Base-by-base conservation (phyloP, 352 stramenopile genomes). In the Pythium dissimile region DNA sequence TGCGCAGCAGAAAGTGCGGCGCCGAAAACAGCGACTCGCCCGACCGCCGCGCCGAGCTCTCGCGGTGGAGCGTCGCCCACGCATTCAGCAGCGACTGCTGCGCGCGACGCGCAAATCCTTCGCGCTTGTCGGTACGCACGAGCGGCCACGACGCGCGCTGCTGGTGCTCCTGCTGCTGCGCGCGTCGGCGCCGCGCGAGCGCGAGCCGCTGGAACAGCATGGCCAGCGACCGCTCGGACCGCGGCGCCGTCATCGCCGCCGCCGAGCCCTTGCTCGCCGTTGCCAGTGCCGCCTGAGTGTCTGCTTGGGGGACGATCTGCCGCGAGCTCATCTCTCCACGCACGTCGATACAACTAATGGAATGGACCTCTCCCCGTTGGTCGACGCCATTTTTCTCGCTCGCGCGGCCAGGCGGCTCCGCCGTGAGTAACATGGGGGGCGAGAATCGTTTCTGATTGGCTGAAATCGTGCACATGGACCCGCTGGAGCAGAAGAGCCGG, bases 1-100 rank as follows among this genome's bases (percentile, higher is more conserved):
- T 54, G 35, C 59, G 59, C 30, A 61, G 27, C 12, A 67, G 7
- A 50, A 67, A 67, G 28, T 57, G 52, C 20, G 59, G 59, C 37
- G 51, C 48, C 24, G 42, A 20, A 31, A 66, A 34, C 23, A 55
- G 23, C 43, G 54, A 46, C 20, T 46, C 26, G 43, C 10, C 3
- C 26, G 34, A 49, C 1, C 20, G 10, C 20, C 21, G 13, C 1
- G 30, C 46, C n/a, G 23, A 50, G 8, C 27, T 23, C 5, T 52
- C 41, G 24, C 45, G 50, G 18, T 60, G 51, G 31, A 66, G 35
- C 21, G 59, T 13, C 1, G 50, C 30, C 59, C 51, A 59, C 23
- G 59, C 59, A n/a, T 49, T 41, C 8, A 41, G 8, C 21, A 66
- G 31, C 27, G 49, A 54, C 37, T 66, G 59, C 26, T 60, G 57